phyloP scores from a whole-genome alignment of 306 rosid genomes.

The Prunus mira region DNA sequence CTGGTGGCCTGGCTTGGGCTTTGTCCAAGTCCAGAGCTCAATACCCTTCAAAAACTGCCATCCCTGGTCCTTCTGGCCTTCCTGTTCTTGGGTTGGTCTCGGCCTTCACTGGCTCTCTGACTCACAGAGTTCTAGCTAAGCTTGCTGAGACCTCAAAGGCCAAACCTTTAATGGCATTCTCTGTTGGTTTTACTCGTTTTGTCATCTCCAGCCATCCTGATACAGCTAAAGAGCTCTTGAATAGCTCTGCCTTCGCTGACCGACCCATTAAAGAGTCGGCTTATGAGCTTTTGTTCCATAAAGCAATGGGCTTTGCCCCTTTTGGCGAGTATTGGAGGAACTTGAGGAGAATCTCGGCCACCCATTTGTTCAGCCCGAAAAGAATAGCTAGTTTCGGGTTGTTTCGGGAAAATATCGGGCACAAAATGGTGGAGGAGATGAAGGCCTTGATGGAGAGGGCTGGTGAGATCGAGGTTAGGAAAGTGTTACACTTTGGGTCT shows the following conservation, averaged over 20 bases:
- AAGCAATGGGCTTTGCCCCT: slow-evolving; percentile 85
- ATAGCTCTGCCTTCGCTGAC: slow-evolving; percentile 57
- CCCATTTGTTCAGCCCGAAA: slow-evolving; percentile 51
- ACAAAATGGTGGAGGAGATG: slow-evolving; percentile 34
- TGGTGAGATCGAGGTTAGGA: slow-evolving; percentile 45
- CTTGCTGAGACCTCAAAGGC: slow-evolving; percentile 35
- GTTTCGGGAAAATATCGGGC: slow-evolving; percentile 37
- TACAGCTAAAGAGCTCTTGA: slow-evolving; percentile 63
- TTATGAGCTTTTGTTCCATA: slow-evolving; percentile 62
- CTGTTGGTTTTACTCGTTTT: slow-evolving; percentile 63
- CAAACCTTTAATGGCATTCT: slow-evolving; percentile 57
- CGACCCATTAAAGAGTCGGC: slow-evolving; percentile 78
- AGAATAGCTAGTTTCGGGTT: slow-evolving; percentile 34
- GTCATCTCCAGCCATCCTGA: slow-evolving; percentile 54
- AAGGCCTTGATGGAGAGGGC: slow-evolving; percentile 27
- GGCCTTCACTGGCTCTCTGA: slow-evolving; percentile 28
- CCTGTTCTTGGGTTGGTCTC: slow-evolving; percentile 36
- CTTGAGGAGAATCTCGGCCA: slow-evolving; percentile 62
- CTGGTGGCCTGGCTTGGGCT: slow-evolving; percentile 79
- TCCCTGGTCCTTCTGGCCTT: slow-evolving; percentile 64
- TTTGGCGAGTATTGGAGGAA: slow-evolving; percentile 79
- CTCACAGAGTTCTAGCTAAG: slow-evolving; percentile 44
- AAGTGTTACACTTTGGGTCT: slow-evolving; percentile 54
- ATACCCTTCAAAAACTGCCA: background rate
- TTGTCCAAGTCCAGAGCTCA: slow-evolving; percentile 19